Evolutionary conservation across 2,329 filamentous ascomycete species (phyloP).

Genomic region (Cladosporium velox): DNA sequence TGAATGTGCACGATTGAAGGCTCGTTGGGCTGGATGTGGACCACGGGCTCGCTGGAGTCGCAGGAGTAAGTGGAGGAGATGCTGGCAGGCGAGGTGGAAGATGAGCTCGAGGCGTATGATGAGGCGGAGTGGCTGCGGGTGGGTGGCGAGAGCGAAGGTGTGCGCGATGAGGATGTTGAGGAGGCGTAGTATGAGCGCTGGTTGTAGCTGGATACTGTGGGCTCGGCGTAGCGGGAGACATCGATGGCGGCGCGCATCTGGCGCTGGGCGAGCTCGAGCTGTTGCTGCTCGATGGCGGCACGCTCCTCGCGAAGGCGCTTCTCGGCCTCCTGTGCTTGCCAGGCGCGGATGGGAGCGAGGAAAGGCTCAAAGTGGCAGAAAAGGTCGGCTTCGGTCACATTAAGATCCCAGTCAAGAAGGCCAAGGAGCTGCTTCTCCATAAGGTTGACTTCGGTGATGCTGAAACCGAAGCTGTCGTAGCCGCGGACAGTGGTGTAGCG

Average conservation of each 20-base stretch:
- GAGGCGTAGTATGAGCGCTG: conserved; percentile 34
- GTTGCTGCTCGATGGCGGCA: conserved; percentile 37
- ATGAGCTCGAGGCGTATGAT: conserved; percentile 39
- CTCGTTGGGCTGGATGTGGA: conserved; percentile 40
- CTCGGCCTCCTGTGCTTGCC: conserved; percentile 56
- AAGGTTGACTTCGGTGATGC: conserved; percentile 91
- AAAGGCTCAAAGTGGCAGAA: conserved; percentile 86
- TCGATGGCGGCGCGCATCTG: conserved; percentile 27
- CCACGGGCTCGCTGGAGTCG: conserved; percentile 32
- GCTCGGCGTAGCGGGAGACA: conserved; percentile 39
- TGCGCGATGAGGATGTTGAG: conserved; percentile 46
- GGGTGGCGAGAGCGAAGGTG: conserved; percentile 52
- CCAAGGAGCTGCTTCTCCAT: conserved; percentile 99
- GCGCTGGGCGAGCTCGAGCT: conserved; percentile 43
- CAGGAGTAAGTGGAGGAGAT: conserved; percentile 39
- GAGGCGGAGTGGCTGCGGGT: conserved; percentile 42
- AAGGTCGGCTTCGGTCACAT: conserved; percentile 81
- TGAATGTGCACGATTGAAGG: conserved; percentile 49
- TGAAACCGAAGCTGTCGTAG: conserved; percentile 83
- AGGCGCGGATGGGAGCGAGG: conserved; percentile 76
- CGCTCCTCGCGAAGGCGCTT: conserved; percentile 50
- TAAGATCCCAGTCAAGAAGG: conserved; percentile 90
- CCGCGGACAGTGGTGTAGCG: conserved; percentile 79
- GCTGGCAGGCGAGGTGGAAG: conserved; percentile 38
- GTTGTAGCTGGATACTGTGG: conserved; percentile 34